Percentiles rank a stretch among this genome's conserved stretches.
phyloP scores from a whole-genome alignment of 805 yeast genomes.

The Yamadazyma ubonensis region DNA sequence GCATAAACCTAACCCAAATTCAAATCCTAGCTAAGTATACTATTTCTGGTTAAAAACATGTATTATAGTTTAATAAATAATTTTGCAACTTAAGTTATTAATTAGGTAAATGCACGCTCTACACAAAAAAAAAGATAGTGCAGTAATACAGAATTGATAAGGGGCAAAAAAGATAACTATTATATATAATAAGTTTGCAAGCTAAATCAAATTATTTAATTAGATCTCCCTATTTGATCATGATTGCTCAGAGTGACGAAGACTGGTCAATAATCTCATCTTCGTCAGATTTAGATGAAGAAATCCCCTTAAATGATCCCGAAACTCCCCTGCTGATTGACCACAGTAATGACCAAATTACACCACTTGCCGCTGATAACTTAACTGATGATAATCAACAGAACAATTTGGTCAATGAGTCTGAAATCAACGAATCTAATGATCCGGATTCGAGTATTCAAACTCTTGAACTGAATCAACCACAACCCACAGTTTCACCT shows the following conservation, averaged over 20 bases:
- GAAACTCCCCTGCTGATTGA: constrained; percentile 4
- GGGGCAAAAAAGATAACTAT: no score
- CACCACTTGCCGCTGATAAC: background rate
- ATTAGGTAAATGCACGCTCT: constrained; percentile 9
- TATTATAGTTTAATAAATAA: background rate
- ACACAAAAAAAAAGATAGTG: no score
- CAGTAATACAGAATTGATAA: constrained; percentile 5
- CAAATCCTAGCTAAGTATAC: no score
- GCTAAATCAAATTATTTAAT: constrained; percentile 9
- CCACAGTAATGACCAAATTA: background rate
- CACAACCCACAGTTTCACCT: background rate
- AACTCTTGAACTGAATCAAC: no score
- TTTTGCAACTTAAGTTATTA: constrained; percentile 3
- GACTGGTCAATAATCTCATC: constrained; percentile 48
- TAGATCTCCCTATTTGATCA: background rate
- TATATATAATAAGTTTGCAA: no score
- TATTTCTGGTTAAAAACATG: background rate
- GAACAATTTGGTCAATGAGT: background rate
- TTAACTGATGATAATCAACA: no score
- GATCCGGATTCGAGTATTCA: constrained; percentile 16
- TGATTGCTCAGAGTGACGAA: constrained; percentile 28
- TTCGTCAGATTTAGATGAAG: constrained; percentile 39
- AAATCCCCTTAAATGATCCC: constrained; percentile 5
- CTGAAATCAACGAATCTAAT: background rate
- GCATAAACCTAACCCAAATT: background rate